Base-by-base conservation (phyloP, 352 stramenopile genomes). In the Globisporangium iwayamae region DNA sequence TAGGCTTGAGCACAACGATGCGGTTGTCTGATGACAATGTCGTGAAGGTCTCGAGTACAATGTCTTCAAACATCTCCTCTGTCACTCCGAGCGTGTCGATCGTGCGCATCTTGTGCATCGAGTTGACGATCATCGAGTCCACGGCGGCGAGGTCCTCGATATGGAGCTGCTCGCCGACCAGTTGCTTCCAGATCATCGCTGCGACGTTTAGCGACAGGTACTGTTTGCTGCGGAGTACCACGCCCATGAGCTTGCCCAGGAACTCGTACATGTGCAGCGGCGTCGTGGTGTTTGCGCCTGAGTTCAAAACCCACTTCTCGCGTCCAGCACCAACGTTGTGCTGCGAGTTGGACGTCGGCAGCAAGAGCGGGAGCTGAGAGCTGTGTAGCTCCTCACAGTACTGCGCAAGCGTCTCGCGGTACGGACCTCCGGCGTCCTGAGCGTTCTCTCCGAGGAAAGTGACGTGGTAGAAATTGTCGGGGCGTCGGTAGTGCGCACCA, bases 231-330 rank as follows among this genome's bases (percentile, higher is more conserved):
- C 93, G 89, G 36, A 97, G 80, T 5, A 73, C 76, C 18, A 89
- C 79, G 0, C 93, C 94, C 73, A 98, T 94, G 4, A 98, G 70
- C 63, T 97, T 97, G 8, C 94, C 94, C 10, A 98, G 70, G 56
- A 98, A 98, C 54, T 94, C 82, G 39, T 96, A 93, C 83, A 97
- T 96, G 34, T 88, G 81, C 20, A 87, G 68, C 18, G 79, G 56
- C 38, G 72, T 87, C 0, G 47, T 34, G n/a, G 65, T 72, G 9
- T 60, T 73, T 13, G 91, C 79, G 16, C 75, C 78, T 1, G 94
- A 90, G 66, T 97, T 97, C 54, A 97, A 53, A 13, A 98, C 68
- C 79, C 91, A 98, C 52, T 91, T 94, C 53, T 98, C 93, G 5
- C 89, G 76, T 6, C 89, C 90, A 16, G 75, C 67, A 30, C 94